Percentiles rank a stretch among this genome's conserved stretches.
Evolutionary conservation across 2,329 filamentous ascomycete genomes (phyloP).

Genomic region (Zymoseptoria ardabiliae): DNA sequence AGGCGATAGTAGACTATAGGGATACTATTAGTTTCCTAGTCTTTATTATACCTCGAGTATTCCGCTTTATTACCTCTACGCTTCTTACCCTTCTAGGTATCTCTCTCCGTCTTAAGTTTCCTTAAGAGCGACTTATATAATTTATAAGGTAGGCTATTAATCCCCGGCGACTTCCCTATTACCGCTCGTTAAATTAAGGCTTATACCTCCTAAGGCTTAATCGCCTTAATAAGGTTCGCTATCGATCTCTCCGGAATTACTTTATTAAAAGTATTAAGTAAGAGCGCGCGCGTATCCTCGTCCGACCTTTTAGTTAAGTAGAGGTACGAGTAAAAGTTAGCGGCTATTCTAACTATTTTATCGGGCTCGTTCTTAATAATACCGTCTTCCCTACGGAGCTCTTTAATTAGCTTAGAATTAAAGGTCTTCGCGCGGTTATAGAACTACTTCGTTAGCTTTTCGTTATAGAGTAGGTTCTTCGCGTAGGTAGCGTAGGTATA

Average conservation of each 20-base stretch:
- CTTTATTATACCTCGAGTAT: too few relatives aligned
- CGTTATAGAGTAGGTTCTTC: not conserved
- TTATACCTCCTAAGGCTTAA: not conserved
- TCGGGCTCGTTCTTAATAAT: not conserved
- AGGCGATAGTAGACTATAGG: not conserved
- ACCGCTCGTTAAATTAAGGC: not conserved
- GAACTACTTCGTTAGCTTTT: not conserved
- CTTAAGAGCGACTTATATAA: not conserved
- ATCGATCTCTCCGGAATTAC: not conserved
- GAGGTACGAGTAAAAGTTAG: not conserved
- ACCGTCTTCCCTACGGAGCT: not conserved
- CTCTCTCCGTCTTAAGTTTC: too few relatives aligned
- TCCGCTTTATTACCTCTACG: not conserved
- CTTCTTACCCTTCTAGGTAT: not conserved
- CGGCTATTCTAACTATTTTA: not conserved
- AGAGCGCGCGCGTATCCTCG: not conserved
- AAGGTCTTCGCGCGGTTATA: not conserved
- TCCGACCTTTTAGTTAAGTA: not conserved
- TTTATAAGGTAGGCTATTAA: conserved; percentile 1
- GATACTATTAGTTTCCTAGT: too few relatives aligned
- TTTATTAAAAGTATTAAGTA: not conserved
- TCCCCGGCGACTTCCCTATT: not conserved
- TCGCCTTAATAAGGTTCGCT: not conserved
- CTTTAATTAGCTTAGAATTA: not conserved
- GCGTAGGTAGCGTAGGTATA: not conserved